phyloP scores from a whole-genome alignment of 179 eudicot species.

The Silene vulgaris region DNA sequence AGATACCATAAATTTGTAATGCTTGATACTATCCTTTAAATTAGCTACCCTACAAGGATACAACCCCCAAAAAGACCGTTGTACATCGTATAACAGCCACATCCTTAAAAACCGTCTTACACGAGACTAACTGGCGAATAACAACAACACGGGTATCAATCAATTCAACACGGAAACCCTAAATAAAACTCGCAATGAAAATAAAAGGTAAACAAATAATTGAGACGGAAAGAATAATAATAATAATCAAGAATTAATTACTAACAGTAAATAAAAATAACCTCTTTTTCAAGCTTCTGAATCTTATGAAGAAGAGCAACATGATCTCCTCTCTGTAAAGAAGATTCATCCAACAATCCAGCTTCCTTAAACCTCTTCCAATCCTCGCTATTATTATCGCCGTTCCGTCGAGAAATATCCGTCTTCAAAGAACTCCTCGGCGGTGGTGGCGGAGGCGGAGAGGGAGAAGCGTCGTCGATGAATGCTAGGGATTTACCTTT shows the following conservation, averaged over 20 bases:
- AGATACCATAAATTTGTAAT: too few relatives aligned
- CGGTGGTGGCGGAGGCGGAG: slow-evolving; percentile 50
- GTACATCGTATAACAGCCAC: too few relatives aligned
- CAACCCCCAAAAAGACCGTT: too few relatives aligned
- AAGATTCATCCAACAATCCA: slow-evolving; percentile 65
- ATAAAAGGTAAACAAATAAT: too few relatives aligned
- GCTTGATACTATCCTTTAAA: too few relatives aligned
- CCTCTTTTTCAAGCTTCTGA: slow-evolving; percentile 60
- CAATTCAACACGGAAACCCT: too few relatives aligned
- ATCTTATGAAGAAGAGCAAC: slow-evolving; percentile 39
- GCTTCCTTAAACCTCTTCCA: slow-evolving; percentile 79
- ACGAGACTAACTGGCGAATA: too few relatives aligned
- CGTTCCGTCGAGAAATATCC: slow-evolving; percentile 13
- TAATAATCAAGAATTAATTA: neutral
- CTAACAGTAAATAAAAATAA: slow-evolving; percentile 10
- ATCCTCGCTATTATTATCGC: slow-evolving; percentile 36
- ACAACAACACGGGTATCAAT: too few relatives aligned
- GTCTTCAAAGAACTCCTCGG: slow-evolving; percentile 43
- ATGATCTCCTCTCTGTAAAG: slow-evolving; percentile 53
- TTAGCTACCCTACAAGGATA: too few relatives aligned
- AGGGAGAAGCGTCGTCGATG: slow-evolving; percentile 29
- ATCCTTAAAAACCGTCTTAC: too few relatives aligned
- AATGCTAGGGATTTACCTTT: slow-evolving; percentile 57
- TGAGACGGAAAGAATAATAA: neutral
- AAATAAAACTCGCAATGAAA: neutral